phyloP scores from a whole-genome alignment of 345 rosid genomes.

The Brassica incana region DNA sequence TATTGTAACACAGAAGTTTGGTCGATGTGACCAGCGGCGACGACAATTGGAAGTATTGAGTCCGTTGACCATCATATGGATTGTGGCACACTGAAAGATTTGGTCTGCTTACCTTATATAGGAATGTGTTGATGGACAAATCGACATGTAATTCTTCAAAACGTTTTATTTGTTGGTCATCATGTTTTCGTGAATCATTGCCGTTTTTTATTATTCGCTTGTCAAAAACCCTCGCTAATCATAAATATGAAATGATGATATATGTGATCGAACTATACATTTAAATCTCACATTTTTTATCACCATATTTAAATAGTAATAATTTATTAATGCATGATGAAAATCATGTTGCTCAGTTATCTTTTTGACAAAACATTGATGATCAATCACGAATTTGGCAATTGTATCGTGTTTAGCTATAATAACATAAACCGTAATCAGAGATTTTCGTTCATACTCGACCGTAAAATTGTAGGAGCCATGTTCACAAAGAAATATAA shows the following conservation, averaged over 20 bases:
- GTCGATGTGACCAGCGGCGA: conserved; percentile 18
- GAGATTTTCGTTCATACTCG: conserved; percentile 36
- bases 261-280: background rate
- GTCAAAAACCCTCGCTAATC: background rate
- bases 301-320: background rate
- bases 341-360: background rate
- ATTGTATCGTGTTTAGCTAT: background rate
- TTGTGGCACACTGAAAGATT: background rate
- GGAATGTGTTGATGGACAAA: background rate
- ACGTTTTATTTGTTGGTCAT: background rate
- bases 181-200: background rate
- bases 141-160: background rate
- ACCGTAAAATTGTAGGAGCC: background rate
- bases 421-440: conserved; percentile 36
- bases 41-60: conserved; percentile 5
- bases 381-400: conserved; percentile 10
- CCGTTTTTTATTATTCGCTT: background rate
- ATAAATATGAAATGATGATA: background rate
- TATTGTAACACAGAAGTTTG: background rate
- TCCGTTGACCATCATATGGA: conserved; percentile 10
- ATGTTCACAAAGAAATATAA: conserved; percentile 1
- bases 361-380: conserved; percentile 13
- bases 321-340: background rate
- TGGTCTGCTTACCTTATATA: background rate
- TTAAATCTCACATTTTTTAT: background rate